Evolutionary conservation across 1,139 yeast species (phyloP).

Genomic region (Scheffersomyces titani): DNA sequence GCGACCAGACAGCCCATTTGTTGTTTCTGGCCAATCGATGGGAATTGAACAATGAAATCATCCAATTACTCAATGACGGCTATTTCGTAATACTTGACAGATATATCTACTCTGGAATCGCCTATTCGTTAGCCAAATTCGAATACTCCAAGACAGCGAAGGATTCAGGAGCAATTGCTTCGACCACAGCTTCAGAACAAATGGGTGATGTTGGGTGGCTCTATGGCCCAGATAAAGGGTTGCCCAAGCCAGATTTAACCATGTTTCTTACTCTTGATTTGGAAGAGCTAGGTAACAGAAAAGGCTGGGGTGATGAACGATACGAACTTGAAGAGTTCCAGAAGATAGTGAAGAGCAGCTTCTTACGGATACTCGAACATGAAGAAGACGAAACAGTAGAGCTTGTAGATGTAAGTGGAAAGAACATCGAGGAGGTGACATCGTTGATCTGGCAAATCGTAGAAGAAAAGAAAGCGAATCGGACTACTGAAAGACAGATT

Average conservation of each 20-base stretch:
- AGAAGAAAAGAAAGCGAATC: slow-evolving; percentile 11
- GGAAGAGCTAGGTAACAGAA: slow-evolving; percentile 53
- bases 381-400: slow-evolving; percentile 35
- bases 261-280: slow-evolving; percentile 68
- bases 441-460: slow-evolving; percentile 28
- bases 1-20: slow-evolving; percentile 81
- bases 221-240: slow-evolving; percentile 73
- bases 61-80: slow-evolving; percentile 51
- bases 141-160: slow-evolving; percentile 4
- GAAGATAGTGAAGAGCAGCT: slow-evolving; percentile 59
- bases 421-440: slow-evolving; percentile 59
- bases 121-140: slow-evolving; percentile 84
- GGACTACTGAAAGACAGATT: slow-evolving; percentile 15
- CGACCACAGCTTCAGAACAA: slow-evolving; percentile 27
- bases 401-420: slow-evolving; percentile 60
- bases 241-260: slow-evolving; percentile 85
- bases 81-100: slow-evolving; percentile 72
- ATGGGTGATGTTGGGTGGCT: slow-evolving; percentile 73
- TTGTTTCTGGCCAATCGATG: slow-evolving; percentile 93
- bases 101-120: slow-evolving; percentile 90
- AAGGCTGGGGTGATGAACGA: slow-evolving; percentile 90
- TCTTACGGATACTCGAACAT: slow-evolving; percentile 48
- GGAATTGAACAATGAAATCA: slow-evolving; percentile 67
- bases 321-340: slow-evolving; percentile 82
- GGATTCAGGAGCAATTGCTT: slow-evolving; percentile 3